Conservation (phyloP, 352 stramenopile species). For the Hyaloperonospora brassicae region DNA sequence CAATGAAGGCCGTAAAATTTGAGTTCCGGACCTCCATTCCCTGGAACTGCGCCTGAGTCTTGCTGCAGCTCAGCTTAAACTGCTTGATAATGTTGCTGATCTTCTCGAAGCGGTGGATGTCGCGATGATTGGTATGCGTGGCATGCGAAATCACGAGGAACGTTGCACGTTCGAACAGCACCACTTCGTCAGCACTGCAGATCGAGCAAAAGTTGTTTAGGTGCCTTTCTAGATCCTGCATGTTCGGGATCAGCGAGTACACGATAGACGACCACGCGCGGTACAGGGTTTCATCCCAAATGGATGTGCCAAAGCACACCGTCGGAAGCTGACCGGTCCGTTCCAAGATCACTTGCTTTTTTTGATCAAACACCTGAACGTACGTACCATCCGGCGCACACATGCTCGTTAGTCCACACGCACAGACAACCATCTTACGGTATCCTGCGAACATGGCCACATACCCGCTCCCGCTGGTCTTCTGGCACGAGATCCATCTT, state of each 20-base stretch:
- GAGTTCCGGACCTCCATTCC: constrained; percentile 94
- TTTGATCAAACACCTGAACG: constrained; percentile 89
- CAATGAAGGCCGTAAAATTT: constrained; percentile 99
- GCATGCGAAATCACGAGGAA: constrained; percentile 98
- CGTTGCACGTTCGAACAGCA: constrained; percentile 97
- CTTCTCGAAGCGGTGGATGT: constrained; percentile 98
- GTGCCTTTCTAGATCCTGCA: constrained; percentile 92
- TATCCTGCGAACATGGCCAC: constrained; percentile 9
- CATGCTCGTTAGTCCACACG: constrained; percentile 1
- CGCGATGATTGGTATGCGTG: constrained; percentile 86
- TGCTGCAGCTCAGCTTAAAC: constrained; percentile 98
- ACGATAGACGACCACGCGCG: constrained; percentile 98
- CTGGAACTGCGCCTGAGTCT: constrained; percentile 97
- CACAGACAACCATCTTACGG: background rate
- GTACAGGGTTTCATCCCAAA: constrained; percentile 99
- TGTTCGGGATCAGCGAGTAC: constrained; percentile 99
- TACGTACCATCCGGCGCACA: constrained; percentile 4
- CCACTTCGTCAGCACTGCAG: constrained; percentile 93
- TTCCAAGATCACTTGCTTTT: constrained; percentile 90
- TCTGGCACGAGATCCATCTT: constrained; percentile 99
- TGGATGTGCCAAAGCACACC: constrained; percentile 95
- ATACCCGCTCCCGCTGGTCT: constrained; percentile 69
- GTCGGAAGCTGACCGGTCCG: constrained; percentile 83
- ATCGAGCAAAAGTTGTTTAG: constrained; percentile 96
- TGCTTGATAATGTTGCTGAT: constrained; percentile 99